Evolutionary conservation across 768 basidiomycete species (phyloP), one percentile per base, ranked within the genome.

Genomic region (Trametes sanguinea): DNA sequence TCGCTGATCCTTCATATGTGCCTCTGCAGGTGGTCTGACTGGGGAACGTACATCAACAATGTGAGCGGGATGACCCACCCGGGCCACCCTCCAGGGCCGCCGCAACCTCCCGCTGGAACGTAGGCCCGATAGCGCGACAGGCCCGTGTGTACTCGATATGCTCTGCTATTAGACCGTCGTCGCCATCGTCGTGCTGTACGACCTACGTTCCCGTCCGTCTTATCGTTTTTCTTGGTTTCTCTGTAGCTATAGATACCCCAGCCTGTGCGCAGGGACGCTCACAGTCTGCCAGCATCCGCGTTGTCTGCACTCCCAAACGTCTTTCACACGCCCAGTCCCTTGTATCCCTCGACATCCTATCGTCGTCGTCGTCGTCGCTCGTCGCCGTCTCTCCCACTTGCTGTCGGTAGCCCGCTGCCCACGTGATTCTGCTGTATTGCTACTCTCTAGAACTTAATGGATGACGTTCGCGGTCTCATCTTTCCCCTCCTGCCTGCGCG

Each of bases 31-130:
- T 69, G 67, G 69, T 64, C 68, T 47, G 69, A 71, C 39, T 71
- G 69, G 69, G 68, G 68, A 11, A 66, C 69, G 54, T 71, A 71
- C 57, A 67, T 68, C 58, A 62, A 61, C 54, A 69, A 61, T 43
- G 65, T 69, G 17, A 65, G 68, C 54, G 65, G 63, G 35, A 62
- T 69, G 61, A 54, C 54, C 57, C 51, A 62, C 22, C 56, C 56
- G 61, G 58, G 47, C 53, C 51, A 62, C 22, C 56, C 56, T 13
- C 4, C 44, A 4, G 62, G 51, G 46, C 33, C 51, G 51, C 39
- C 48, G 17, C 62, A 63, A 16, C 45, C 51, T 2, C 44, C 22
- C 22, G 22, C 22, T 22, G 22, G 22, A 22, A 22, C 22, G 22
- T 22, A 22, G 22, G 22, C 22, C 22, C 22, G 22, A 22, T 1